Evolutionary conservation across 225 moss, liverwort and hornwort species (phyloP).

Genomic region (Neckera pumila): DNA sequence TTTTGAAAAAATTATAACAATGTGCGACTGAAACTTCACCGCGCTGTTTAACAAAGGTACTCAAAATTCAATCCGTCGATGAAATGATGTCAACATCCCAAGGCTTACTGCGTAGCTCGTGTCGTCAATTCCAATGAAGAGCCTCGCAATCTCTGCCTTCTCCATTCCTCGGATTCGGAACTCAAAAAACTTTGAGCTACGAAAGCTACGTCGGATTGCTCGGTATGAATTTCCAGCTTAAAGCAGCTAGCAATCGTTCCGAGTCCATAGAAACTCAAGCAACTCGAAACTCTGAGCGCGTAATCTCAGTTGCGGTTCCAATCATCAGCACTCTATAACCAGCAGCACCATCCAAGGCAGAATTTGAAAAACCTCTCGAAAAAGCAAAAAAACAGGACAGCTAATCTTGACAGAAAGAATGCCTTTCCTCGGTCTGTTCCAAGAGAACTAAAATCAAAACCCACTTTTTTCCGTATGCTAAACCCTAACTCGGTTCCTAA

Average conservation of each 20-base stretch:
- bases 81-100: background rate
- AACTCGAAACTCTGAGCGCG: background rate
- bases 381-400: background rate
- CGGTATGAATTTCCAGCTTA: slow-evolving; percentile 15
- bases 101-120: background rate
- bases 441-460: background rate
- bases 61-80: background rate
- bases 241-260: slow-evolving; percentile 4
- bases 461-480: background rate
- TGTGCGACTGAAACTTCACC: background rate
- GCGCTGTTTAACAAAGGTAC: background rate
- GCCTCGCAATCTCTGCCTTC: background rate
- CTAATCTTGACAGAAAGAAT: background rate
- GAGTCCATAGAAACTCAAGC: slow-evolving; percentile 14
- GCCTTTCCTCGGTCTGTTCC: background rate
- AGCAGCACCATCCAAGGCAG: background rate
- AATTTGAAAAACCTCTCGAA: background rate
- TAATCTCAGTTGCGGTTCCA: background rate
- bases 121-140: background rate
- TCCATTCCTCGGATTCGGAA: background rate
- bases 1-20: background rate
- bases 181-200: background rate
- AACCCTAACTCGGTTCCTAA: background rate
- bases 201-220: background rate
- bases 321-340: background rate